These are phyloP conservation scores for Nitzschia inconspicua DNA, from an alignment of 108 stramenopile genomes.

Conservation along the genomic window DNA sequence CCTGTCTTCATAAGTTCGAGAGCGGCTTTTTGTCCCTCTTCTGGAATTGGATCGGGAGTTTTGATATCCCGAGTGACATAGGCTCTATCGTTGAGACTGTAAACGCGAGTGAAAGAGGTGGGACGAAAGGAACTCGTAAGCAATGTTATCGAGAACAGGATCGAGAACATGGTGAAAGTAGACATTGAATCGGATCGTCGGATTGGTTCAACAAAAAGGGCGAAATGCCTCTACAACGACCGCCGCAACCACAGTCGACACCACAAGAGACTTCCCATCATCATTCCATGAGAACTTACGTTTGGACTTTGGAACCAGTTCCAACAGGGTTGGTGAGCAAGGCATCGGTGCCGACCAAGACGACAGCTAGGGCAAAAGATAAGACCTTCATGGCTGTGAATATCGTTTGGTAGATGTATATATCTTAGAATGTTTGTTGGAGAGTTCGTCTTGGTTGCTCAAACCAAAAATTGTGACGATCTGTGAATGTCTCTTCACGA, in stretches of 20 bases:
- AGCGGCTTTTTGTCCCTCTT: slow-evolving; percentile 64
- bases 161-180: background rate
- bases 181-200: background rate
- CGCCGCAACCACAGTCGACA: background rate
- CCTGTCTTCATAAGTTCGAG: slow-evolving; percentile 71
- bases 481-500: too few species aligned
- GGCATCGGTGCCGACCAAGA: slow-evolving; percentile 33
- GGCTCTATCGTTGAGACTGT: slow-evolving; percentile 37
- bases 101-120: background rate
- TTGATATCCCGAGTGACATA: slow-evolving; percentile 77
- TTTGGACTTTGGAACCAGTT: background rate
- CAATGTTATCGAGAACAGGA: background rate
- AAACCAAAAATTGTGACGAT: too few species aligned
- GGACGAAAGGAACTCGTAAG: background rate
- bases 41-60: slow-evolving; percentile 78
- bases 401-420: too few species aligned
- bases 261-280: too few species aligned
- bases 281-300: slow-evolving; percentile 3
- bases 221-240: background rate
- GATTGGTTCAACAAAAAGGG: background rate
- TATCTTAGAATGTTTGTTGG: too few species aligned
- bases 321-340: slow-evolving; percentile 32
- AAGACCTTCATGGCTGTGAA: slow-evolving; percentile 35
- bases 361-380: slow-evolving; percentile 24
- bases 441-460: too few species aligned